A percentile compares a stretch with the other conserved stretches of the same genome.
Conservation (phyloP, 345 rosid species). For the Camelina hispida region DNA sequence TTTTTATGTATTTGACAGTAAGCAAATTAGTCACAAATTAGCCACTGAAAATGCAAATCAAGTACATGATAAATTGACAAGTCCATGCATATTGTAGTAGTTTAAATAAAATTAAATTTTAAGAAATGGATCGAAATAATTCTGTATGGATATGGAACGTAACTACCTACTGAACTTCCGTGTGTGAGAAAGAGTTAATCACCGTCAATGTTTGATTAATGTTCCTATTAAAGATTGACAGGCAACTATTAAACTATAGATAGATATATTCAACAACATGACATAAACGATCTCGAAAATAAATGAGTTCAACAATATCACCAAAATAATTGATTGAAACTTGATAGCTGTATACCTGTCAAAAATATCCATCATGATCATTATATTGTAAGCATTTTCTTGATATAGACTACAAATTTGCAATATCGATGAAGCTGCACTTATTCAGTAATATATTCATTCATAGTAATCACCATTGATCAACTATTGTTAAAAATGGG, state of each 20-base stretch:
- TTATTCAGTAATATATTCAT: not conserved
- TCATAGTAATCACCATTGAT: not conserved
- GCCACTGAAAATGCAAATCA: too few species aligned
- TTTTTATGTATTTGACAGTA: too few species aligned
- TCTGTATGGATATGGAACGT: too few species aligned
- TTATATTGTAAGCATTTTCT: conserved; percentile 4
- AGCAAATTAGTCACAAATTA: too few species aligned
- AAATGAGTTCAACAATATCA: conserved; percentile 11
- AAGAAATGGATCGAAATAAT: conserved; percentile 9
- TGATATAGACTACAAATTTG: not conserved
- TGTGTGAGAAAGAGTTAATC: conserved; percentile 22
- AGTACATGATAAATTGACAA: too few species aligned
- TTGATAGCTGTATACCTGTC: conserved; percentile 26
- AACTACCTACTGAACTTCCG: conserved; percentile 12
- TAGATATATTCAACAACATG: conserved; percentile 17
- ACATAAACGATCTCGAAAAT: conserved; percentile 12
- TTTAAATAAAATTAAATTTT: not conserved
- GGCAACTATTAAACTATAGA: not conserved
- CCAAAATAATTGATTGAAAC: conserved; percentile 32
- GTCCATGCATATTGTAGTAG: too few species aligned
- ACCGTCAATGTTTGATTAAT: conserved; percentile 19
- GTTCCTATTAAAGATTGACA: not conserved
- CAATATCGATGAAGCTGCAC: not conserved
- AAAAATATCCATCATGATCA: conserved; percentile 24
- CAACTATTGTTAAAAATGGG: not conserved